Evolutionary conservation across 176 grass and related monocot genomes (phyloP).

Genomic region (Pharus latifolius): DNA sequence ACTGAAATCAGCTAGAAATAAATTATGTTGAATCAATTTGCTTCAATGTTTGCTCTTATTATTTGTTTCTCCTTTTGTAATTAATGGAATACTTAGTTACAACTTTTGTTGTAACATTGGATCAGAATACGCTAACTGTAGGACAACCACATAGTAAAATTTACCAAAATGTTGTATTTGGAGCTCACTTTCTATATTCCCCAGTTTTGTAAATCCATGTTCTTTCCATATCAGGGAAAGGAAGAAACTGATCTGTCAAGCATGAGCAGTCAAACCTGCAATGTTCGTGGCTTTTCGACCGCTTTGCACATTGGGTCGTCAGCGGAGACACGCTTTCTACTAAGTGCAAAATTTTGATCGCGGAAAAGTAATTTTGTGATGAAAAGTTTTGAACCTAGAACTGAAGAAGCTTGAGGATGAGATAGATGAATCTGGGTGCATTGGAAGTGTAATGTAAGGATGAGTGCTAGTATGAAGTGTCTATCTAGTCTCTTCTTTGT

Average conservation of each 20-base stretch:
- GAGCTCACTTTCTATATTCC: background rate
- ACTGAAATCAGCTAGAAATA: too few relatives aligned
- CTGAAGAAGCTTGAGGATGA: background rate
- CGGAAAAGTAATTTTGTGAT: background rate
- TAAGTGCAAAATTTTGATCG: conserved; percentile 22
- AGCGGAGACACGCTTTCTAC: conserved; percentile 65
- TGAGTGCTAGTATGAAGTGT: too few relatives aligned
- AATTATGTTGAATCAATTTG: too few relatives aligned
- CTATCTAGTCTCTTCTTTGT: too few relatives aligned
- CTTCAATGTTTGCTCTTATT: too few relatives aligned
- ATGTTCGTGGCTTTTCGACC: conserved; percentile 24
- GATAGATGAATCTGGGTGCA: background rate
- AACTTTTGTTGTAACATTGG: too few relatives aligned
- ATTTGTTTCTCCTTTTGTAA: too few relatives aligned
- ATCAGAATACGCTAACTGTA: too few relatives aligned
- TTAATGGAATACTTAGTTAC: too few relatives aligned
- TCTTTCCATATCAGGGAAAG: background rate
- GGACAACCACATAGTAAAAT: too few relatives aligned
- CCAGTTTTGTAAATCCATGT: background rate
- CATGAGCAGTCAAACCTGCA: background rate
- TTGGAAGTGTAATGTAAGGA: background rate
- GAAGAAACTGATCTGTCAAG: background rate
- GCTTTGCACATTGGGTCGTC: conserved; percentile 67
- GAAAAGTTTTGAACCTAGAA: background rate
- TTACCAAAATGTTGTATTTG: background rate